phyloP scores from a whole-genome alignment of 169 alveolate species.

The Toxoplasma gondii region DNA sequence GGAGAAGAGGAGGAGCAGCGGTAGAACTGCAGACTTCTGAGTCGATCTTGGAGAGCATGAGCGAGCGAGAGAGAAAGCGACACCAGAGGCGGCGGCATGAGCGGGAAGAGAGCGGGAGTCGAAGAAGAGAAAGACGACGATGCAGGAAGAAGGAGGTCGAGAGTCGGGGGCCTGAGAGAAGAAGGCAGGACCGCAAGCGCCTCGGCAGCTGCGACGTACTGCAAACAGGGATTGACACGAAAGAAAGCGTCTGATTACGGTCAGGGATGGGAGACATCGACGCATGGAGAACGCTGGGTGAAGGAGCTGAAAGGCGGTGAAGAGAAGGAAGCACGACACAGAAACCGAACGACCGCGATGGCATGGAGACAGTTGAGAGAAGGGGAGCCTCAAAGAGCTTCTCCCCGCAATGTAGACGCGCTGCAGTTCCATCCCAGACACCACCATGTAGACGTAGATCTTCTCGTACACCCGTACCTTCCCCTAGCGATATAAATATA shows the following conservation, averaged over 20 bases:
- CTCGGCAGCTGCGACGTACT: slow-evolving; percentile 4
- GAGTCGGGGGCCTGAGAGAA: not conserved
- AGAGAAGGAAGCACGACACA: not conserved
- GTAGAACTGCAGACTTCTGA: not conserved
- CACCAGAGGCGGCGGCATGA: not conserved
- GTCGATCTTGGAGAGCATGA: not conserved
- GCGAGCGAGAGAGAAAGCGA: not conserved
- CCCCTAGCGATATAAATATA: not conserved
- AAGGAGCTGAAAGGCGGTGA: not conserved
- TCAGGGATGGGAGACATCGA: not conserved
- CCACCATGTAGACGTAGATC: not conserved
- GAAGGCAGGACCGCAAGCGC: not conserved
- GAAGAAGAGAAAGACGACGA: not conserved
- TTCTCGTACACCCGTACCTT: not conserved
- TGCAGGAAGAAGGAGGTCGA: not conserved
- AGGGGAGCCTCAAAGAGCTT: not conserved
- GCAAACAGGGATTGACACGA: not conserved
- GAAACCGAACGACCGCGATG: too few species aligned
- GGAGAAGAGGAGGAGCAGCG: not conserved
- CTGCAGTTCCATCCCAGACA: too few species aligned
- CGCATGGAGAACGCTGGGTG: not conserved
- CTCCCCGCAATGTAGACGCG: not conserved
- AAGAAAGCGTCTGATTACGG: not conserved
- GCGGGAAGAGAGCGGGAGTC: not conserved
- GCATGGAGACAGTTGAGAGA: not conserved